Base-by-base conservation (phyloP, 2,329 filamentous ascomycete genomes). In the Paraphaeosphaeria minitans region DNA sequence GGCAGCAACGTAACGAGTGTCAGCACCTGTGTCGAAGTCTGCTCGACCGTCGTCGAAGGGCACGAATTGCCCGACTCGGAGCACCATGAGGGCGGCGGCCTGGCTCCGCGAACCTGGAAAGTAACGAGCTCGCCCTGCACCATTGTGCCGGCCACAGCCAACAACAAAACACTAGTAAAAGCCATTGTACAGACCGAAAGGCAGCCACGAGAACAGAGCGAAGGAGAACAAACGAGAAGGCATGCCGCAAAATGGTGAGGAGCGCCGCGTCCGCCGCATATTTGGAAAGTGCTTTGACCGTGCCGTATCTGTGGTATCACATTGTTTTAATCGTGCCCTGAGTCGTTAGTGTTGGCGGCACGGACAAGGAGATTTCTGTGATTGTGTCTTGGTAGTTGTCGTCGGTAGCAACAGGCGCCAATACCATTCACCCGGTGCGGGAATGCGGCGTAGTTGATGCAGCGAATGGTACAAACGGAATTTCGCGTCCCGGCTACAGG, bases 361-460 rank as follows among this genome's bases (percentile, higher is more conserved):
- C n/a, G 27, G 22, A n/a, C 19, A 2, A n/a, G n/a, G 14, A 16
- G 43, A 21, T 2, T 7, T 4, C 14, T 29, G 22, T 46, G 12
- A 46, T 46, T 29, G 43, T 22, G 9, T 22, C 19, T 13, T 43
- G 19, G 19, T 7, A 9, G 2, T 22, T 4, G 10, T 45, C 14
- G 42, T 14, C 5, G 16, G 37, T 39, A n/a, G 37, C n/a, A 22
- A 39, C 37, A 39, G 31, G 47, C 16, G 19, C 13, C 9, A 16
- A 19, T 33, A n/a, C 47, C 12, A 12, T 3, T 39, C 16, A 37
- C 6, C 47, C 47, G 47, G 4, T 21, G 47, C 31, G 24, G 29
- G 29, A 37, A n/a, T 35, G 47, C 19, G 47, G 47, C 47, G 31
- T 50, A 50, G 47, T 50, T 12, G 5, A 50, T 50, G 31, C 47